Base-by-base conservation (phyloP, 1,284 basidiomycete species). In the Puccinia triticina region DNA sequence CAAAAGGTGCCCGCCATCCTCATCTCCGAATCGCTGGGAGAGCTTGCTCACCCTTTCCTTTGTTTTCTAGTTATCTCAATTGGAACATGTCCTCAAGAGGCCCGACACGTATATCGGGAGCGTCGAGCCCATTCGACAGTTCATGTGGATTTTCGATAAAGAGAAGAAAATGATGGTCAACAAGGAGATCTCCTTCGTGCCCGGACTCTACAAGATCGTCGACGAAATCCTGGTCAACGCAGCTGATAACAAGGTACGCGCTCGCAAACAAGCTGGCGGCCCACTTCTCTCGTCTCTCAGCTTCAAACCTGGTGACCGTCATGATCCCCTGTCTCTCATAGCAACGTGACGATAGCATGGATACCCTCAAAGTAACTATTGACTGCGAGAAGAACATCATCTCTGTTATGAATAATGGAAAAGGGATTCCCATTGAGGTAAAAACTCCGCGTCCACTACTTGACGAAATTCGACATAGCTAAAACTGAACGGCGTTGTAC, bases 161-260 rank as follows among this genome's bases (percentile, higher is more conserved):
- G 82, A 83, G 18, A 83, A 80, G 43, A 84, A 82, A 48, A 64
- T 53, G 1, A 85, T 85, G 84, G 82, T 73, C 26, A 83, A 84
- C 61, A 83, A 82, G 71, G 92, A 95, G 73, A 93, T 95, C 84
- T 94, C 91, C 84, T 99, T 93, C 86, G 96, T 98, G 1, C 97
- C 97, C 0, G 97, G 96, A 84, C 97, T 99, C 88, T 97, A 97
- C 91, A 99, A 99, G 90, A 99, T 99, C 86, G 93, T 99, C 67
- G 97, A 99, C 86, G 97, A 99, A 88, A 99, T 99, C 86, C 90
- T 99, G 8, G 97, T 99, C 85, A 99, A 99, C 87, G 97, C 97
- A 26, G 97, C 97, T 10, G 97, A 99, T 88, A 98, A 99, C 89
- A 99, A 99, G 92, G 96, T 93, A 84, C 37, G 59, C 7, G 21